These are phyloP conservation scores for Ocimum tenuiflorum DNA, from an alignment of 257 asterid genomes.

Conservation along the genomic window DNA sequence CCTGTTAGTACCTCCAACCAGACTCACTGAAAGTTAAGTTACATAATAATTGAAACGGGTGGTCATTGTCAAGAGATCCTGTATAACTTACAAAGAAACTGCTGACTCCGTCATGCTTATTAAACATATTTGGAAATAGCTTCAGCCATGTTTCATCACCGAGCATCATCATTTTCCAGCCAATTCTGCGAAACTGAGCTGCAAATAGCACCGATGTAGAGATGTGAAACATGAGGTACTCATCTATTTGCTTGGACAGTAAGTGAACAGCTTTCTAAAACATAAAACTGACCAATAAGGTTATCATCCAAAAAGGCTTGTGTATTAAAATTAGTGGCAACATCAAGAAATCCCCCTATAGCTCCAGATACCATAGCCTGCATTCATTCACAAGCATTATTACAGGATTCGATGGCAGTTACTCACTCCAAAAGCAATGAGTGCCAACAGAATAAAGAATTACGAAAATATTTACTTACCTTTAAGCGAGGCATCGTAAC, in stretches of 20 bases:
- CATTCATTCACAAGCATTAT: slow-evolving; percentile 6
- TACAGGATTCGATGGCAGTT: neutral
- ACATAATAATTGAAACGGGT: neutral
- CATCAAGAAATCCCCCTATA: slow-evolving; percentile 82
- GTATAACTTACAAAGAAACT: slow-evolving; percentile 74
- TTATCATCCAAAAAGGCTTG: slow-evolving; percentile 85
- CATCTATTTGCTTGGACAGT: neutral
- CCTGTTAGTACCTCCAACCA: neutral
- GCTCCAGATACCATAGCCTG: slow-evolving; percentile 98
- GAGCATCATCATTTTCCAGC: slow-evolving; percentile 90
- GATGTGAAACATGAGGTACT: slow-evolving; percentile 14
- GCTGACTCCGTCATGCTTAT: slow-evolving; percentile 84
- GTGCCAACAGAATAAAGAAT: neutral
- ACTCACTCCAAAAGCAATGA: slow-evolving; percentile 4
- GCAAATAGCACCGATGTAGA: slow-evolving; percentile 22
- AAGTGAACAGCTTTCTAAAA: neutral
- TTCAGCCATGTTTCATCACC: slow-evolving; percentile 97
- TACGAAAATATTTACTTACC: slow-evolving; percentile 31
- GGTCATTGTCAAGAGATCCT: neutral
- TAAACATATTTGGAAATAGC: slow-evolving; percentile 73
- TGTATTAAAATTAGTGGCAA: slow-evolving; percentile 83
- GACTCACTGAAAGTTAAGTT: neutral
- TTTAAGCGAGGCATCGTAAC: slow-evolving; percentile 97
- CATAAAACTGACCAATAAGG: slow-evolving; percentile 65
- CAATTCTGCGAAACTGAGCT: slow-evolving; percentile 68